These are phyloP conservation scores for Coix lacrymajobi DNA, from an alignment of 176 grass and related monocot genomes.

Conservation along the genomic window DNA sequence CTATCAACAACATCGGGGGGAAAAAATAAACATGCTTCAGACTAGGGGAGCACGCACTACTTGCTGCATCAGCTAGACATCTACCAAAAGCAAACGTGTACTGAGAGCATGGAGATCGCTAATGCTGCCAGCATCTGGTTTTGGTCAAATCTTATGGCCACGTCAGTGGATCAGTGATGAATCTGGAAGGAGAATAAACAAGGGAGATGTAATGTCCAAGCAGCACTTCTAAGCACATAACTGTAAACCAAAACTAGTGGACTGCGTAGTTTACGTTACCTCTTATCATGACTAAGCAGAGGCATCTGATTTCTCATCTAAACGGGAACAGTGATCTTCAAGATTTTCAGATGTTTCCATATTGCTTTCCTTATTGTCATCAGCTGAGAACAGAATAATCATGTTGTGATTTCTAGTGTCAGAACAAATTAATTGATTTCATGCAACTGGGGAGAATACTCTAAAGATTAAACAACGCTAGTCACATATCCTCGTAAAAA, in stretches of 20 bases:
- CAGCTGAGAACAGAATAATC: conserved; percentile 14
- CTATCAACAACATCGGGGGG: neutral
- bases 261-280: neutral
- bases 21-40: neutral
- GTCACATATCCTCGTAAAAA: neutral
- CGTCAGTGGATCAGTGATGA: neutral
- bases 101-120: neutral
- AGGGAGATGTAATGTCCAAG: neutral
- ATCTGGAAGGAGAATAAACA: neutral
- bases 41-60: neutral
- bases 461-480: neutral
- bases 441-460: neutral
- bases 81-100: neutral
- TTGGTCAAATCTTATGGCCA: neutral
- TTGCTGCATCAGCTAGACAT: neutral
- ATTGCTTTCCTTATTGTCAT: neutral
- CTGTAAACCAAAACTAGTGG: neutral
- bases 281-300: conserved; percentile 8
- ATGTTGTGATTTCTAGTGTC: neutral
- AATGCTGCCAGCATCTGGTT: neutral
- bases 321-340: neutral
- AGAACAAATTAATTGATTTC: neutral
- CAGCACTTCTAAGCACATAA: neutral
- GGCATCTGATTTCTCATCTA: neutral
- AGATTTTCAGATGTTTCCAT: conserved; percentile 6